Percentiles rank a stretch among this genome's conserved stretches.
These are phyloP conservation scores for Metschnikowia amazonensis DNA, from an alignment of 805 yeast species.

Conservation along the genomic window DNA sequence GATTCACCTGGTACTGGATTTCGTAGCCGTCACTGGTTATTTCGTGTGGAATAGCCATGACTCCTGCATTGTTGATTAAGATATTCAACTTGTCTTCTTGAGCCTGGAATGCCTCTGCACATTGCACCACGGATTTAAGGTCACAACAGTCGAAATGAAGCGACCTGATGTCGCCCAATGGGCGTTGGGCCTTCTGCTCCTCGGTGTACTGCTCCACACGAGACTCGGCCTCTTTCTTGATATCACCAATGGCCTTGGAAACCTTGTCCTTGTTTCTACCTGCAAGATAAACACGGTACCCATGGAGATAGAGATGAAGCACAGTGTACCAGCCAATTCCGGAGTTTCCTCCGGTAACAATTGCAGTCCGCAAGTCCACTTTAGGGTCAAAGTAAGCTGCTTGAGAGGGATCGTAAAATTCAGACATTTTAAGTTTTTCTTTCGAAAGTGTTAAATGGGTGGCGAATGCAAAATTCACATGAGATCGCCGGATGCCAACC, in stretches of 20 bases:
- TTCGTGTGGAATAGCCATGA: slow-evolving; percentile 38
- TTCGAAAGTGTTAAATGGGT: not conserved
- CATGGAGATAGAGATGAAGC: slow-evolving; percentile 38
- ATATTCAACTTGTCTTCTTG: slow-evolving; percentile 29
- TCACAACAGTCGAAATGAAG: slow-evolving; percentile 18
- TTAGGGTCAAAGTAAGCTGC: slow-evolving; percentile 30
- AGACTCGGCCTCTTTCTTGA: slow-evolving; percentile 29
- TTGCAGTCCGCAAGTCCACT: slow-evolving; percentile 26
- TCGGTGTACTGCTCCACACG: slow-evolving; percentile 24
- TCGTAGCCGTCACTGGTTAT: slow-evolving; percentile 36
- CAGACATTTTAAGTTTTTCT: not conserved
- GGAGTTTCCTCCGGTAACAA: slow-evolving; percentile 39
- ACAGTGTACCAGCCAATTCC: slow-evolving; percentile 42
- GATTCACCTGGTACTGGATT: slow-evolving; percentile 40
- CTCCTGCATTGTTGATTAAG: slow-evolving; percentile 40
- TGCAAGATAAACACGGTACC: slow-evolving; percentile 34
- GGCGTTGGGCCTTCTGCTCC: slow-evolving; percentile 24
- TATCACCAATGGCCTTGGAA: slow-evolving; percentile 30
- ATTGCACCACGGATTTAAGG: slow-evolving; percentile 13
- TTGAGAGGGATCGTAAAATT: slow-evolving; percentile 25
- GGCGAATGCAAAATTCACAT: not conserved
- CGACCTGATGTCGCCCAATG: slow-evolving; percentile 12
- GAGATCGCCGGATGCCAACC: too few species aligned
- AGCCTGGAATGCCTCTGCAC: slow-evolving; percentile 22
- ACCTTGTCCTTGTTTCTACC: slow-evolving; percentile 35